phyloP scores from a whole-genome alignment of 2,329 filamentous ascomycete species.

The Juglanconis oblonga region DNA sequence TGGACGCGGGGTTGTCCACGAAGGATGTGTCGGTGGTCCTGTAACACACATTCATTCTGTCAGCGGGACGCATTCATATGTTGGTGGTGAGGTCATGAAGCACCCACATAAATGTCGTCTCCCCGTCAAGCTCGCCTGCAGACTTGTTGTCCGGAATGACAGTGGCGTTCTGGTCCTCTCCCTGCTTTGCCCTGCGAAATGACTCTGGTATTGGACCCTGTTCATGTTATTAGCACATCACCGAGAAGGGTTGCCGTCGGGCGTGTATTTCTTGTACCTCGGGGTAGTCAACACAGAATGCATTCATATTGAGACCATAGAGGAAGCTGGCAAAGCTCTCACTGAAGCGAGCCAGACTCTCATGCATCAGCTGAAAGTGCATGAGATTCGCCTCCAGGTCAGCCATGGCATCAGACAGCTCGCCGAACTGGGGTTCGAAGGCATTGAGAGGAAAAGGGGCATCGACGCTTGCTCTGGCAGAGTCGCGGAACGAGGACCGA shows the following conservation, averaged over 20 bases:
- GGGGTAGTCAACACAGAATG: slow-evolving; percentile 96
- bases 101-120: slow-evolving; percentile 81
- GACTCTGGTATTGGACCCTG: slow-evolving; percentile 82
- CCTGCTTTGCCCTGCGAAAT: slow-evolving; percentile 65
- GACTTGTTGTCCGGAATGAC: slow-evolving; percentile 27
- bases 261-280: slow-evolving; percentile 57
- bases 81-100: slow-evolving; percentile 12
- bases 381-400: slow-evolving; percentile 97
- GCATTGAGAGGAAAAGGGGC: slow-evolving; percentile 69
- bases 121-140: slow-evolving; percentile 47
- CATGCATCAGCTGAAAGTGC: slow-evolving; percentile 95
- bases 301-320: slow-evolving; percentile 98
- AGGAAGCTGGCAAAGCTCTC: slow-evolving; percentile 95
- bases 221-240: background rate
- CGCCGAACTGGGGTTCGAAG: slow-evolving; percentile 87
- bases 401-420: slow-evolving; percentile 89
- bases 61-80: too few relatives aligned
- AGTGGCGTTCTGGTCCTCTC: slow-evolving; percentile 42
- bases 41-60: slow-evolving; percentile 15
- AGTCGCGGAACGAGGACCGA: slow-evolving; percentile 81
- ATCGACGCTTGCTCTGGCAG: slow-evolving; percentile 55
- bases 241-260: background rate
- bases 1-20: slow-evolving; percentile 73
- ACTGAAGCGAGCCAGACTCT: slow-evolving; percentile 87
- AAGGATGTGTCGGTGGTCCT: slow-evolving; percentile 92